Base-by-base conservation (phyloP, 768 basidiomycete genomes). In the Chalciporus sphaerocephalus region DNA sequence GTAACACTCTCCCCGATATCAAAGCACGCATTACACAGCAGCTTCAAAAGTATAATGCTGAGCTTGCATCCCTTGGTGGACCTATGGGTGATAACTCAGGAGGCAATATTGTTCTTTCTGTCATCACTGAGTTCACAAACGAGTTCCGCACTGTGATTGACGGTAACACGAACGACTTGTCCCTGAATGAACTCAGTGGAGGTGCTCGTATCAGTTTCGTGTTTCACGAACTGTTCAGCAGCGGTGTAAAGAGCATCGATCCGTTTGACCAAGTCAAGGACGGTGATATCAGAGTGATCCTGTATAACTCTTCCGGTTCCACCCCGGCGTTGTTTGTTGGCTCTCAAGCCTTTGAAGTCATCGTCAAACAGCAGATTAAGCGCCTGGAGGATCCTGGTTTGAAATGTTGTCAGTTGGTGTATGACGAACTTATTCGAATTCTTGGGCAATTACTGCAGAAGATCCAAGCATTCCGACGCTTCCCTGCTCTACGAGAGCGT, bases 191-290 rank as follows among this genome's bases (percentile, higher is more conserved):
- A 68, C 78, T 99, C 17, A 92, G 90, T n/a, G 96, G 96, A 58
- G 96, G 96, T 66, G 96, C 96, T 22, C 83, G 96, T 67, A 98
- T 99, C 75, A 90, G 87, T 60, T 99, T 97, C 61, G 96, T 99
- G 42, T 99, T 94, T 76, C 96, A 99, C 65, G 96, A 99, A 64
- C 69, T 98, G 47, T 99, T 89, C 79, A 96, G 94, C 70, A 94
- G 87, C 60, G 96, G 96, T 49, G 80, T 99, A 66, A 93, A 85
- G 74, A 81, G 74, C 50, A 94, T 98, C 61, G 96, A 99, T 74
- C 96, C 96, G 1, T 99, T 97, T 56, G 96, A 99, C 65, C 93
- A 96, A 70, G 92, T 96, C 54, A 96, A 97, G 69, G 96, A 99
- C 64, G 92, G 94, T 34, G 96, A 99, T 68, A 97, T 99, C 64